phyloP scores from a whole-genome alignment of 129 eudicot genomes.

The Flaveria brownii region DNA sequence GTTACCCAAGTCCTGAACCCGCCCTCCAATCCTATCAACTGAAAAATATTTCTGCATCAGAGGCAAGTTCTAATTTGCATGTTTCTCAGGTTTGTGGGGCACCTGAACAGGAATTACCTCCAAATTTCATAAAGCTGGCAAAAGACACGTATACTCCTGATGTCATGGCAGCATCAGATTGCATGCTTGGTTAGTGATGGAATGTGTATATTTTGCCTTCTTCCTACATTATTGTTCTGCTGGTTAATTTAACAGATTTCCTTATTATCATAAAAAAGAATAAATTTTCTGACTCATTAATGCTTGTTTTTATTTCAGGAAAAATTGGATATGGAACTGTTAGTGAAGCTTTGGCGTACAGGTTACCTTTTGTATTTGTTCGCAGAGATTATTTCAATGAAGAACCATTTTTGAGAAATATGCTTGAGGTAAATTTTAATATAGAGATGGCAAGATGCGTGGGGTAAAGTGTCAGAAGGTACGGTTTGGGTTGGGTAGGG shows the following conservation, averaged over 20 bases:
- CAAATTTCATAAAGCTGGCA: conserved; percentile 83
- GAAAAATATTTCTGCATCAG: neutral
- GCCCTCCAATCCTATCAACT: neutral
- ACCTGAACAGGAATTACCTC: conserved; percentile 75
- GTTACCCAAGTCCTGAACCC: neutral
- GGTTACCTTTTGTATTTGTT: conserved; percentile 93
- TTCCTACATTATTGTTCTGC: neutral
- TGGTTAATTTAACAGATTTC: neutral
- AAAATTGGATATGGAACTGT: conserved; percentile 98
- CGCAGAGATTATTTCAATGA: conserved; percentile 98
- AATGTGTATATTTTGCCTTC: conserved; percentile 1
- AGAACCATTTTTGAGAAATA: conserved; percentile 96
- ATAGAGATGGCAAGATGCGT: neutral
- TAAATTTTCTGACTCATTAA: conserved; percentile 22
- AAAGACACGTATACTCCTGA: conserved; percentile 95
- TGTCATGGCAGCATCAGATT: conserved; percentile 94
- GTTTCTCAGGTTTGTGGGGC: conserved; percentile 85
- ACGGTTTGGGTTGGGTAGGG: neutral
- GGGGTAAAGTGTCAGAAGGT: neutral
- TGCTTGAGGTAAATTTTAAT: conserved; percentile 73
- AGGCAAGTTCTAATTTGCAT: neutral
- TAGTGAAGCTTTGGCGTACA: conserved; percentile 94
- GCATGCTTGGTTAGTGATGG: conserved; percentile 91
- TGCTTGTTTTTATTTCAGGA: conserved; percentile 48
- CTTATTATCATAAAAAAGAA: neutral